Base-by-base conservation (phyloP, 2,329 filamentous ascomycete genomes). In the Botrytis pseudocinerea region DNA sequence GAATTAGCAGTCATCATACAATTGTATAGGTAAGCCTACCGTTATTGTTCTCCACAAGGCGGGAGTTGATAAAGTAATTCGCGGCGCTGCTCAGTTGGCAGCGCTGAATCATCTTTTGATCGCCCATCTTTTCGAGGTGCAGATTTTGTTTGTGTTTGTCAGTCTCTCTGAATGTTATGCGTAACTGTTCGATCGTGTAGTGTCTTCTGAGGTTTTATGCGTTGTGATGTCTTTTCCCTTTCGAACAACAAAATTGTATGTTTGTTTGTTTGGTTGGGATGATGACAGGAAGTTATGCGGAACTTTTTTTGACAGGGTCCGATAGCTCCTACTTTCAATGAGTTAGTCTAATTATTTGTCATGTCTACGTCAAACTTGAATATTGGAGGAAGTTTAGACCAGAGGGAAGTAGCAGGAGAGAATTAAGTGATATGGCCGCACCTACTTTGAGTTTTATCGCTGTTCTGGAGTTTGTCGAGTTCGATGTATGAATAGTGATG, bases 11-110 rank as follows among this genome's bases (percentile, higher is more conserved):
- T 54, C 1, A 8, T 22, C 32, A 12, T 8, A 40, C 20, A 1
- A 61, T 32, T 35, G 10, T 14, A 4, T 2, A 35, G 18, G 22
- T 2, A 38, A 38, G 57, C 59, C n/a, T 54, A 54, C 48, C 5
- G n/a, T 12, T 5, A n/a, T 14, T 0, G 28, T 7, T 2, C 8
- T 6, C 1, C 20, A 28, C 14, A 6, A 4, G 0, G 28, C 0
- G n/a, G 22, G 12, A 4, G 38, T 46, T 46, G 20, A 69, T 2
- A 46, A 40, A 44, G 20, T 3, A 4, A 40, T 60, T 60, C 1
- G 38, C 38, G 14, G 38, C 28, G 51, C 38, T 60, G 51, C 66
- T 32, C 12, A 38, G 14, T 12, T 16, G 38, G 28, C 7, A 20
- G 66, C 38, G 51, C n/a, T 61, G 25, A 28, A 32, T 18, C n/a